Conservation (phyloP, 768 basidiomycete species). For the Lepiota venenata region DNA sequence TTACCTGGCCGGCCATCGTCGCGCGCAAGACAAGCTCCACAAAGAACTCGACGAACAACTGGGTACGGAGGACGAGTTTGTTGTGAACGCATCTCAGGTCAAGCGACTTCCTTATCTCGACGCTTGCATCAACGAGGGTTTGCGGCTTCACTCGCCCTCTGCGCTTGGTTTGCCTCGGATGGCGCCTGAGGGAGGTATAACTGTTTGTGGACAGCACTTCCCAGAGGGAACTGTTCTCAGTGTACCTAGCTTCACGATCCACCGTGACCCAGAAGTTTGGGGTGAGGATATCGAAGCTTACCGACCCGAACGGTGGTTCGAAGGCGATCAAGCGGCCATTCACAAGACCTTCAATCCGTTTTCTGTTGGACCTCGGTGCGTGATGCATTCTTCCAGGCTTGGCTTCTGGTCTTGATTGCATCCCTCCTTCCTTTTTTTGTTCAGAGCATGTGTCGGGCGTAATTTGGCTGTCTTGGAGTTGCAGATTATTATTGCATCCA, state of each 20-base stretch:
- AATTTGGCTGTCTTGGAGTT: constrained; percentile 82
- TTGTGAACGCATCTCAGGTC: constrained; percentile 61
- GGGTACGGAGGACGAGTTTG: constrained; percentile 52
- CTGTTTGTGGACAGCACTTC: constrained; percentile 55
- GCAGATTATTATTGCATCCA: constrained; percentile 75
- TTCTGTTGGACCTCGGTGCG: constrained; percentile 75
- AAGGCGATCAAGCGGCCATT: constrained; percentile 54
- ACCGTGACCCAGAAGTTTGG: constrained; percentile 71
- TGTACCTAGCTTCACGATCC: constrained; percentile 82
- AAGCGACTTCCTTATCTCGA: constrained; percentile 79
- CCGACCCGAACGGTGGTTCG: constrained; percentile 86
- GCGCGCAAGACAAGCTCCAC: constrained; percentile 67
- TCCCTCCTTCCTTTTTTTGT: background rate
- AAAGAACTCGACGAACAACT: constrained; percentile 68
- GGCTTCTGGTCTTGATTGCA: background rate
- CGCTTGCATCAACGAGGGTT: constrained; percentile 83
- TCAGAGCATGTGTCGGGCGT: constrained; percentile 78
- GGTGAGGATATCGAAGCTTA: constrained; percentile 72
- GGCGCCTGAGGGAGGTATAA: constrained; percentile 72
- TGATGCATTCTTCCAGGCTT: constrained; percentile 6
- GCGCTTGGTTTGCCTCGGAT: constrained; percentile 80
- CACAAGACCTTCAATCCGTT: constrained; percentile 84
- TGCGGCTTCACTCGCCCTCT: constrained; percentile 83
- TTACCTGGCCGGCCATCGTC: constrained; percentile 69
- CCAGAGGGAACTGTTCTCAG: constrained; percentile 73